These are phyloP conservation scores for Chaetomiaceae sp. DNA, from an alignment of 2,329 filamentous ascomycete genomes.

Conservation along the genomic window DNA sequence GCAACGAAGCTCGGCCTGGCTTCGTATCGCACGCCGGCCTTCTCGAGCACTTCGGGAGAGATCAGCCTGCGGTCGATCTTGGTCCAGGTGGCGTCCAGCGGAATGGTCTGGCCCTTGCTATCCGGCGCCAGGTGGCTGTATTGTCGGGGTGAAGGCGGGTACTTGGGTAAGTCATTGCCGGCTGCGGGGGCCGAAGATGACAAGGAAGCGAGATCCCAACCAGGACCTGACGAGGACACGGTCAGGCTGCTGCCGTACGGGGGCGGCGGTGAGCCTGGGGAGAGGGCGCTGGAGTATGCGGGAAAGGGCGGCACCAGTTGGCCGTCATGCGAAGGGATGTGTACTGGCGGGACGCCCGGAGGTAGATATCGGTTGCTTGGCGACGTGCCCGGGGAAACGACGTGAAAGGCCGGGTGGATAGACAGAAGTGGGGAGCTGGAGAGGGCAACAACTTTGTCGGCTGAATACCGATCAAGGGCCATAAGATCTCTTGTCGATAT, in stretches of 20 bases:
- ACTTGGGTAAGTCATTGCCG: constrained; percentile 19
- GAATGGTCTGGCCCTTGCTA: constrained; percentile 52
- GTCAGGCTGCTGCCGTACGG: constrained; percentile 34
- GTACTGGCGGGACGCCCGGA: constrained; percentile 33
- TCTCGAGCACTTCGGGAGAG: constrained; percentile 53
- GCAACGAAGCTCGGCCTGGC: constrained; percentile 58
- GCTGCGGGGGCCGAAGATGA: constrained; percentile 29
- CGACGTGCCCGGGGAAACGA: constrained; percentile 35
- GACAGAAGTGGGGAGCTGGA: constrained; percentile 41
- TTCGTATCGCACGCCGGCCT: constrained; percentile 55
- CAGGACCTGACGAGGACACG: constrained; percentile 9
- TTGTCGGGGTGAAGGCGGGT: constrained; percentile 22
- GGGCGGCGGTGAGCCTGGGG: constrained; percentile 29
- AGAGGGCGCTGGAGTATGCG: constrained; percentile 21
- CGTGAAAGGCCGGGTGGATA: constrained; percentile 32
- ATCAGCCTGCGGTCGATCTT: constrained; percentile 51
- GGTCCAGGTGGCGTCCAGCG: constrained; percentile 56
- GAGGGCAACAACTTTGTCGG: constrained; percentile 38
- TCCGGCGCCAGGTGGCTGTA: constrained; percentile 50
- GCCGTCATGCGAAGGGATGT: constrained; percentile 22
- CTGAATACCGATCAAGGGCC: constrained; percentile 37
- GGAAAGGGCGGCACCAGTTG: constrained; percentile 31
- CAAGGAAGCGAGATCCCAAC: constrained; percentile 23
- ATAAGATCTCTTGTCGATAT: constrained; percentile 54
- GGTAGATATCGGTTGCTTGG: constrained; percentile 33